phyloP scores from a whole-genome alignment of 2,329 filamentous ascomycete genomes.

The Paramyrothecium sp. region DNA sequence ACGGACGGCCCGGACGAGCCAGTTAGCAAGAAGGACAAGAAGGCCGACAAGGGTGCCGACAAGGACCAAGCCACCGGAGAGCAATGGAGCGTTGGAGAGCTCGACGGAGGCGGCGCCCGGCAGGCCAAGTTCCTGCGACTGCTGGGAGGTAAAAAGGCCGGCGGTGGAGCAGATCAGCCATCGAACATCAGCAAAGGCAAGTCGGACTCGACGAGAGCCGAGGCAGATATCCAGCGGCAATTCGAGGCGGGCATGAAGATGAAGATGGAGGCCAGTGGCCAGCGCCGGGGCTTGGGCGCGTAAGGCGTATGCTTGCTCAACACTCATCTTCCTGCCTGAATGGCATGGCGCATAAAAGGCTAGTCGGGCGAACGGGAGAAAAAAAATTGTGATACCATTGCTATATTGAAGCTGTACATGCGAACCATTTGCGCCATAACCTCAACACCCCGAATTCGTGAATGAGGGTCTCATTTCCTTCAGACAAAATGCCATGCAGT shows the following conservation, averaged over 20 bases:
- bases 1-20: constrained; percentile 6
- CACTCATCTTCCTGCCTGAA: not conserved
- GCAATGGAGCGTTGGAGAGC: constrained; percentile 51
- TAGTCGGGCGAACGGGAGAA: no score
- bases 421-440: not conserved
- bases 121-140: constrained; percentile 58
- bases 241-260: constrained; percentile 55
- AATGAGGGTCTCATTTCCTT: not conserved
- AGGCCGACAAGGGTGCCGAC: constrained; percentile 13
- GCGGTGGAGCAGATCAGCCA: constrained; percentile 19
- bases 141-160: constrained; percentile 50
- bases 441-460: not conserved
- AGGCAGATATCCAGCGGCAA: constrained; percentile 55
- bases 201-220: constrained; percentile 37
- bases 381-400: not conserved
- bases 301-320: no score
- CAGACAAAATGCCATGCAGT: constrained; percentile 1
- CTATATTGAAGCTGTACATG: not conserved
- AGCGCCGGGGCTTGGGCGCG: constrained; percentile 52
- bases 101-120: constrained; percentile 49
- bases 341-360: not conserved
- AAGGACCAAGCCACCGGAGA: constrained; percentile 26
- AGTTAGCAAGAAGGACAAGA: constrained; percentile 13
- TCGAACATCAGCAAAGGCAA: constrained; percentile 19
- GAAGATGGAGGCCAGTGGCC: constrained; percentile 50